Base-by-base conservation (phyloP, 2,329 filamentous ascomycete species). In the Trichoderma hamatum region DNA sequence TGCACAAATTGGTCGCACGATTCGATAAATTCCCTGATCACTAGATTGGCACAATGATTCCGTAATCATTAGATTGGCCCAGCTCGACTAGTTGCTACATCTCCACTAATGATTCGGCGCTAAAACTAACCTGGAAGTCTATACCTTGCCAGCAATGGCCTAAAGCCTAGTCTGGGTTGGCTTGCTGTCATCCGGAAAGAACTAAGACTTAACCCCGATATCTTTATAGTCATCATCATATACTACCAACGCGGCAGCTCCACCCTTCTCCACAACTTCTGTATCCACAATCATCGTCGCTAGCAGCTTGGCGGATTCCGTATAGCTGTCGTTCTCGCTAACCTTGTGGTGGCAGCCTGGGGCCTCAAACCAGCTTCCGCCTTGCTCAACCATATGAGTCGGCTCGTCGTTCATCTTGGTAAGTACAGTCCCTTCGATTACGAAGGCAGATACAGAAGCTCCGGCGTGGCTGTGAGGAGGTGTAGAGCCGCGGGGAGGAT, bases 351-450 rank as follows among this genome's bases (percentile, higher is more conserved):
- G 72, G 66, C 72, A 73, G 19, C 72, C 72, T 6, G 72, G 72
- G 28, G 69, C 69, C 58, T 73, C 72, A 52, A 68, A 72, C 66
- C 71, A 73, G 51, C 61, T 72, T 10, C 71, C 72, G 2, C 73
- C 73, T 14, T 69, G 60, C 26, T 49, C 55, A 46, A 72, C 71
- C 2, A 74, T 69, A 28, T 58, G 54, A 3, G 72, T 69, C 11
- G 69, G 70, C 39, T 64, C 66, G 49, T 70, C 66, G 56, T 72
- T 71, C 72, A 74, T 74, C 65, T 72, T 71, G 70, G 71, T 74
- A 19, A 74, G 68, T 10, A 74, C 32, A 5, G 62, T 55, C 34
- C 72, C 72, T 26, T 71, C 56, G 28, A 72, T 59, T 11, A 72
- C 69, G 21, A 68, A 61, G 6, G 67, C 72, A 11, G 59, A 60